Evolutionary conservation across 805 yeast species (phyloP).

Genomic region (Candida boleticola): DNA sequence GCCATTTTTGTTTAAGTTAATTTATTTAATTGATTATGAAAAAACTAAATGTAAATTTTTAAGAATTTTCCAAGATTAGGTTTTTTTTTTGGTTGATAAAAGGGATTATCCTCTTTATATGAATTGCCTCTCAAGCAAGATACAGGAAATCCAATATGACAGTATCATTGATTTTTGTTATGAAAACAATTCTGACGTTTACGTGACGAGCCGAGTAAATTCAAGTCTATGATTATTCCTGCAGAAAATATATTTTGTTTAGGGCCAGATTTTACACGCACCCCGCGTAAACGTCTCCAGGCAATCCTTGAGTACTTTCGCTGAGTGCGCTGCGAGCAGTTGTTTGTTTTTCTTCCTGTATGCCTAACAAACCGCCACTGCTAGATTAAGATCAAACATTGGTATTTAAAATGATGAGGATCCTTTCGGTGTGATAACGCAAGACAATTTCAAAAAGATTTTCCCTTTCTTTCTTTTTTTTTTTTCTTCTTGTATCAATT

Average conservation of each 20-base stretch:
- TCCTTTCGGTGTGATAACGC: background rate
- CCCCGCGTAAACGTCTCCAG: background rate
- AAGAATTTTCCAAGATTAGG: too few species aligned
- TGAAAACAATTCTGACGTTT: slow-evolving; percentile 4
- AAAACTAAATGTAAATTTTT: background rate
- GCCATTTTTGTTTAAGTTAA: slow-evolving; percentile 27
- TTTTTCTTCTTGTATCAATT: background rate
- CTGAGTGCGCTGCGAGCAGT: background rate
- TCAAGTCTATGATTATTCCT: background rate
- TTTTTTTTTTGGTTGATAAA: background rate
- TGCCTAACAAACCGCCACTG: slow-evolving; percentile 2
- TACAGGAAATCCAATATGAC: slow-evolving; percentile 1
- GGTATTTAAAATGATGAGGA: background rate
- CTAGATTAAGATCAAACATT: background rate
- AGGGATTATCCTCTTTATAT: slow-evolving; percentile 5
- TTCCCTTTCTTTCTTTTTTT: background rate
- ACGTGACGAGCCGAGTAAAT: slow-evolving; percentile 3
- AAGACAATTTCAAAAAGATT: background rate
- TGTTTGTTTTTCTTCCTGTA: slow-evolving; percentile 3
- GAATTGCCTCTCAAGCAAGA: slow-evolving; percentile 1
- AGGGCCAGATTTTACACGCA: slow-evolving; percentile 3
- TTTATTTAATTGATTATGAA: background rate
- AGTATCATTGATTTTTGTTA: slow-evolving; percentile 1
- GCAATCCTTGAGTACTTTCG: background rate
- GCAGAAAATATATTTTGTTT: background rate